phyloP scores from a whole-genome alignment of 164 flowering plant genomes.

The Tetracentron sinense region DNA sequence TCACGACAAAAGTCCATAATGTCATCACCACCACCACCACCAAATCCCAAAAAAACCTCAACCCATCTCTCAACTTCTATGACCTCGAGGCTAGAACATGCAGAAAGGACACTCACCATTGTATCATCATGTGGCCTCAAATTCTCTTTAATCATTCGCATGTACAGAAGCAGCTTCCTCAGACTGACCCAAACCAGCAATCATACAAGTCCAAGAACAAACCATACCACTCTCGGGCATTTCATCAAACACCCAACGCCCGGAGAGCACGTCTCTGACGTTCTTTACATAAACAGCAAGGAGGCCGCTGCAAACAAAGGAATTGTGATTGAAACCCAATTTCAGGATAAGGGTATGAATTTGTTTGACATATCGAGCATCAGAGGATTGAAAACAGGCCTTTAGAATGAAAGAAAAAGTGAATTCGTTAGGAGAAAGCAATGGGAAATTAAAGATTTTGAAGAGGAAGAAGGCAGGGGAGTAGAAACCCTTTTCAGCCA shows the following conservation, averaged over 20 bases:
- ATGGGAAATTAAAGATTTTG: constrained; percentile 23
- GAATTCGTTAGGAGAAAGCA: constrained; percentile 48
- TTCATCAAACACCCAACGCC: constrained; percentile 58
- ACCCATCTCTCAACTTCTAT: too few species aligned
- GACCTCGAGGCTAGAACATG: constrained; percentile 44
- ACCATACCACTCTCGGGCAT: constrained; percentile 39
- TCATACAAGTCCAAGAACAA: constrained; percentile 54
- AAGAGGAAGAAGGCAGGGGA: constrained; percentile 46
- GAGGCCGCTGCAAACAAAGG: constrained; percentile 48
- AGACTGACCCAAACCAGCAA: constrained; percentile 44
- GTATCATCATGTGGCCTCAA: constrained; percentile 57
- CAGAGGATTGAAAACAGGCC: too few species aligned
- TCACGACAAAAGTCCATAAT: too few species aligned
- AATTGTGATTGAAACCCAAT: constrained; percentile 34
- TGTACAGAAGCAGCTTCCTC: constrained; percentile 46
- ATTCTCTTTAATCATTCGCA: constrained; percentile 37
- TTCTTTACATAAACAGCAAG: constrained; percentile 44
- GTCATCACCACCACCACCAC: constrained; percentile 1
- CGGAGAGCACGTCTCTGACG: constrained; percentile 33
- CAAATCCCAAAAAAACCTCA: constrained; percentile 7
- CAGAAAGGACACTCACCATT: too few species aligned
- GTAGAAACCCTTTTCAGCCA: too few species aligned
- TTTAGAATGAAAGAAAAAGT: too few species aligned
- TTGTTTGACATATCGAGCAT: constrained; percentile 21
- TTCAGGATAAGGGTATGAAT: constrained; percentile 43